These are phyloP conservation scores for Glaciozyma martinii DNA, from an alignment of 768 basidiomycete species.

Conservation along the genomic window DNA sequence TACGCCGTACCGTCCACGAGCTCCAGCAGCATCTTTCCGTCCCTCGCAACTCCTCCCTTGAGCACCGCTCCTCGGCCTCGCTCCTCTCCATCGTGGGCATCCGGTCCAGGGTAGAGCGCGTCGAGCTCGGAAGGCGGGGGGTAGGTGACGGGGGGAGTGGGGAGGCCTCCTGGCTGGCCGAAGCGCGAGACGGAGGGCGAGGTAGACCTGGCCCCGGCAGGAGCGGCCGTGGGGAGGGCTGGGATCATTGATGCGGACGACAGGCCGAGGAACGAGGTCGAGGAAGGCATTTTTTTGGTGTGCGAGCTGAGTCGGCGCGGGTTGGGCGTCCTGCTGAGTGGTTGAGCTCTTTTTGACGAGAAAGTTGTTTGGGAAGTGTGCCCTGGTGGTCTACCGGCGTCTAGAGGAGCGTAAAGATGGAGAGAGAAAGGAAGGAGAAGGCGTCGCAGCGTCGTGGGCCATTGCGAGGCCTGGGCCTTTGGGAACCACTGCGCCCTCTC, in stretches of 20 bases:
- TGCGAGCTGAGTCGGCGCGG: not conserved
- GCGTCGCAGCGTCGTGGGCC: no score
- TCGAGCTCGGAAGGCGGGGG: slow-evolving; percentile 19
- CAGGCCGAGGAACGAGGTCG: no score
- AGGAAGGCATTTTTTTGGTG: not conserved
- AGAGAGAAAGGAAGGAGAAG: not conserved
- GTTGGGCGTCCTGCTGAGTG: no score
- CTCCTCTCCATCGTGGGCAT: not conserved
- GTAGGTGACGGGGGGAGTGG: slow-evolving; percentile 19
- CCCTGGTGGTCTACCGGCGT: no score
- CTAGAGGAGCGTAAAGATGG: no score
- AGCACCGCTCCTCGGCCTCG: not conserved
- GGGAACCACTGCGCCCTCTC: no score
- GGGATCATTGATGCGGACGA: no score
- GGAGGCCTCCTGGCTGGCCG: not conserved
- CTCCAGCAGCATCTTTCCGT: slow-evolving; percentile 55
- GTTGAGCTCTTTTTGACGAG: no score
- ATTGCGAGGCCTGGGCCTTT: no score
- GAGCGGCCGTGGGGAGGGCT: not conserved
- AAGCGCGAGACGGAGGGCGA: slow-evolving; percentile 2
- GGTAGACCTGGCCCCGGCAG: not conserved
- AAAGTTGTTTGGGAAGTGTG: no score
- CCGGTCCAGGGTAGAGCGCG: slow-evolving; percentile 16
- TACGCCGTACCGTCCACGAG: slow-evolving; percentile 80
- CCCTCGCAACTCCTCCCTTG: not conserved